Evolutionary conservation across 192 early-diverging fungal genomes (phyloP).

Genomic region (Rhizoclosmatium sp.): DNA sequence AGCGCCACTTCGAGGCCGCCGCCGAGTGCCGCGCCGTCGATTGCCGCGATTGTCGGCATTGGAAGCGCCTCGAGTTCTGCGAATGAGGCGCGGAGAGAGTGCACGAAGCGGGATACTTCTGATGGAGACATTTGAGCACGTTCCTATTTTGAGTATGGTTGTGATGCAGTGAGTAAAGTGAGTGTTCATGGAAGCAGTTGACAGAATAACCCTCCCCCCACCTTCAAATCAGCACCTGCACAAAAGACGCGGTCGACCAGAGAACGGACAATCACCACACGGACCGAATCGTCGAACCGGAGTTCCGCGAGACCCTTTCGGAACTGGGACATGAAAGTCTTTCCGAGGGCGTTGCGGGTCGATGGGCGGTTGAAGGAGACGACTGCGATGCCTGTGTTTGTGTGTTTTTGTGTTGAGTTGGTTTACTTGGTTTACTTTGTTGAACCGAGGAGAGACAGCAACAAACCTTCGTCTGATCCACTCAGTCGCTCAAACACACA

Average conservation of each 20-base stretch:
- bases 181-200: no score
- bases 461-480: slow-evolving; percentile 23
- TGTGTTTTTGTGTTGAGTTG: neutral
- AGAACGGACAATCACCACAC: slow-evolving; percentile 85
- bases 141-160: slow-evolving; percentile 67
- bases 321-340: slow-evolving; percentile 77
- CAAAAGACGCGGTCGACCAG: slow-evolving; percentile 86
- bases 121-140: slow-evolving; percentile 76
- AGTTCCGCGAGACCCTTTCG: slow-evolving; percentile 66
- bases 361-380: slow-evolving; percentile 84
- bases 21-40: slow-evolving; percentile 93
- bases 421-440: neutral
- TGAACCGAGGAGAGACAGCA: neutral
- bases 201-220: neutral
- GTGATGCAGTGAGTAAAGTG: neutral
- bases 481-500: slow-evolving; percentile 34
- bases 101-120: slow-evolving; percentile 86
- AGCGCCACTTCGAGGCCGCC: slow-evolving; percentile 93
- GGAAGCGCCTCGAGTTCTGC: slow-evolving; percentile 86
- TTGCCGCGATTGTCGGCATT: slow-evolving; percentile 90
- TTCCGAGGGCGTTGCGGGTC: slow-evolving; percentile 90
- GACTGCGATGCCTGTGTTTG: slow-evolving; percentile 73
- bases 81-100: slow-evolving; percentile 78
- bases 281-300: slow-evolving; percentile 70
- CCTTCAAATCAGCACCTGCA: slow-evolving; percentile 95